These are phyloP conservation scores for Silybum marianum DNA, from an alignment of 129 eudicot genomes.

Conservation along the genomic window DNA sequence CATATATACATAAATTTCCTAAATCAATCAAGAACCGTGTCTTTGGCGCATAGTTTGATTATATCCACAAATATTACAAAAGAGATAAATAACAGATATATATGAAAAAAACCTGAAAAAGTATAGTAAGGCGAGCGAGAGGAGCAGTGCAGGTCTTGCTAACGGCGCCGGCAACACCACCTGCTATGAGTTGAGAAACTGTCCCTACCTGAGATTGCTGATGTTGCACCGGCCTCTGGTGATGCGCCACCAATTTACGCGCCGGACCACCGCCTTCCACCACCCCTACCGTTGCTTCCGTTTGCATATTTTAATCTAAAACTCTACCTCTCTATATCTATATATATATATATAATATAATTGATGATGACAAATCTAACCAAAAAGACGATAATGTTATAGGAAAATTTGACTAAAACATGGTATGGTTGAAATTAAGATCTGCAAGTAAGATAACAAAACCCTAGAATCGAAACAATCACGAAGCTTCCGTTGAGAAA, in stretches of 20 bases:
- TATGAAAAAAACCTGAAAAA: conserved; percentile 63
- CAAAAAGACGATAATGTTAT: conserved; percentile 9
- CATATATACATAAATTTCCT: neutral
- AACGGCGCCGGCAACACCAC: conserved; percentile 96
- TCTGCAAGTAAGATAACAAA: conserved; percentile 21
- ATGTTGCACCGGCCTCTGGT: conserved; percentile 41
- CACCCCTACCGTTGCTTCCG: conserved; percentile 80
- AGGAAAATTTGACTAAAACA: neutral
- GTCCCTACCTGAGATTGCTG: conserved; percentile 77
- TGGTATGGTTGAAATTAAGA: neutral
- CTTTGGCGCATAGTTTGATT: neutral
- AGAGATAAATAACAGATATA: neutral
- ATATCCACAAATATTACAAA: conserved; percentile 3
- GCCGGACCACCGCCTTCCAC: conserved; percentile 63
- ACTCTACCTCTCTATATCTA: neutral
- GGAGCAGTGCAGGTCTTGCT: conserved; percentile 99
- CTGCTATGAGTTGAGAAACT: conserved; percentile 79
- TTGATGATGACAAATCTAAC: neutral
- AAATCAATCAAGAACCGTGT: conserved; percentile 9
- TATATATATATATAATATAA: neutral
- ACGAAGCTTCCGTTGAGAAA: conserved; percentile 3
- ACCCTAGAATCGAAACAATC: conserved; percentile 25
- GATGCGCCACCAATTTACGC: conserved; percentile 49
- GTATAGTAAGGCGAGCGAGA: conserved; percentile 90
- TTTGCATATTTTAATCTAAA: conserved; percentile 59